Base-by-base conservation (phyloP, 192 early-diverging fungal genomes). In the Umbelopsis sp. region DNA sequence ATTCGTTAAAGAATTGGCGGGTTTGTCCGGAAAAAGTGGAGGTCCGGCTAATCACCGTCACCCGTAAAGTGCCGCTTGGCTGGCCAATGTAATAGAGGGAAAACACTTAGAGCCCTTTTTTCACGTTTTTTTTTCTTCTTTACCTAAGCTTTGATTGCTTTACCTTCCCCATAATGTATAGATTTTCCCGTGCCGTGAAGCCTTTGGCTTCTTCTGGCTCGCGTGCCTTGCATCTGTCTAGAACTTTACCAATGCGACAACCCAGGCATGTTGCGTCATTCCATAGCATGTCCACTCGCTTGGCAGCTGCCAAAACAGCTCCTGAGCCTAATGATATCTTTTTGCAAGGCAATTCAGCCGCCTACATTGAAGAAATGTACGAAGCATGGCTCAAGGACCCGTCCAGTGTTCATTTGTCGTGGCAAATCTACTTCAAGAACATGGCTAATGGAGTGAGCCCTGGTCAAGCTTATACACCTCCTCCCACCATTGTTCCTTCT, bases 321-420 rank as follows among this genome's bases (percentile, higher is more conserved):
- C 87, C 86, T 20, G 86, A 86, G 35, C 75, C 91, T 20, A 88
- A 85, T 73, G 92, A 94, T 71, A 88, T 80, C 49, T 99, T 99
- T 82, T 80, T 97, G 58, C 93, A 92, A 76, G 94, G 95, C 49
- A 90, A 87, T 69, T 72, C 76, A 58, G 89, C 92, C 49, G 90
- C 91, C 58, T 98, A 98, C 78, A 88, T 99, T 78, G 95, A 97
- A 74, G 92, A 96, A 55, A 98, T 98, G 95, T 98, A 96, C 86
- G 82, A 85, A 66, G 94, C 95, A 25, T 99, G 96, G 92, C 85
- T 87, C 35, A 86, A 85, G 73, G 94, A 99, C 70, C 96, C 97
- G 15, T 82, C 80, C 47, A 92, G 92, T 6, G 97, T 99, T 22
- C 95, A 98, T 78, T 82, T 93, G 48, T 96, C 95, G 64, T 99